These are phyloP conservation scores for Fagus sylvatica DNA, from an alignment of 306 rosid genomes.

Conservation along the genomic window DNA sequence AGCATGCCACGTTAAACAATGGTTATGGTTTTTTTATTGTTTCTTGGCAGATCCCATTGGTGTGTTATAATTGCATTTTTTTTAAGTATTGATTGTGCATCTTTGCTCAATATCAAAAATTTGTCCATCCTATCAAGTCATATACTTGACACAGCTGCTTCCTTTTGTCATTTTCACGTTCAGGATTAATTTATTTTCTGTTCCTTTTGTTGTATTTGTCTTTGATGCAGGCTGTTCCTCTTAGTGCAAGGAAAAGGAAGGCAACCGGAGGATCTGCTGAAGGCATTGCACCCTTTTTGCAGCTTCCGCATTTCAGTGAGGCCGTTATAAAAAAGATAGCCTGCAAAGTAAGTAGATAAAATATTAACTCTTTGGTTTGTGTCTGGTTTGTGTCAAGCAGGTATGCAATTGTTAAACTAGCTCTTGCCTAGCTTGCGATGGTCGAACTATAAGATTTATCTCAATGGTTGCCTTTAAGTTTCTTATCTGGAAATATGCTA, in stretches of 20 bases:
- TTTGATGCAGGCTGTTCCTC: conserved; percentile 88
- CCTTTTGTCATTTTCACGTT: background rate
- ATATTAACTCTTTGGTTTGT: background rate
- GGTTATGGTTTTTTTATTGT: background rate
- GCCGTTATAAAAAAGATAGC: conserved; percentile 81
- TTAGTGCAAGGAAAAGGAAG: conserved; percentile 64
- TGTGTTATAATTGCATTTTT: background rate
- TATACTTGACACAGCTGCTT: background rate
- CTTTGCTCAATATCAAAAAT: background rate
- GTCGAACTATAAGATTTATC: background rate
- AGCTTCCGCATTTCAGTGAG: conserved; percentile 93
- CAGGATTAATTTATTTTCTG: background rate
- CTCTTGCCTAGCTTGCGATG: conserved; percentile 3
- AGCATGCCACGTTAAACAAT: too few species aligned
- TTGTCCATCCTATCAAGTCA: background rate
- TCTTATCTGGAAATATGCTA: too few species aligned
- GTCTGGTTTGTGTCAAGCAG: background rate
- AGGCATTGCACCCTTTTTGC: conserved; percentile 95
- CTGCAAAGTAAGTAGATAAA: conserved; percentile 66
- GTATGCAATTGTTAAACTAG: conserved; percentile 18
- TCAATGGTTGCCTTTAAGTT: background rate
- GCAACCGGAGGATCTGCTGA: conserved; percentile 86
- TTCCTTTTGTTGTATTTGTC: conserved; percentile 20
- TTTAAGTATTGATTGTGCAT: background rate
- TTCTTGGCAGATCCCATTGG: background rate